Conservation (phyloP, 2,329 filamentous ascomycete species). For the Pseudogymnoascus sp. region DNA sequence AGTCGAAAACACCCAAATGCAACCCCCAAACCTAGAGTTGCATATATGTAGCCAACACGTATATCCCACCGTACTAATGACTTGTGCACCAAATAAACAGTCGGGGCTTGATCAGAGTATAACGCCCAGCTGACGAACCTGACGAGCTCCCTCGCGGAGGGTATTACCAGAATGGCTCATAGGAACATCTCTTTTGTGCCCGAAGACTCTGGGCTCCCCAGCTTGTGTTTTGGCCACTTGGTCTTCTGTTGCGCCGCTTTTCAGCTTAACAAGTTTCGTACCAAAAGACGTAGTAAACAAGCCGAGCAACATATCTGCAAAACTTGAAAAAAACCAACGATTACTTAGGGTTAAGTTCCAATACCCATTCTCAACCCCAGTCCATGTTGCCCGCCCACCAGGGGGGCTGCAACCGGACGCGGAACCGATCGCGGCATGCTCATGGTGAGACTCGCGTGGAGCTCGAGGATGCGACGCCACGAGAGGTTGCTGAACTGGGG, state of each 20-base stretch:
- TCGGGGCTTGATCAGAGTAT: conserved; percentile 57
- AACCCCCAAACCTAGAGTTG: conserved; percentile 2
- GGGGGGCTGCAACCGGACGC: conserved; percentile 33
- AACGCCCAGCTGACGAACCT: conserved; percentile 57
- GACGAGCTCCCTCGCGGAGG: conserved; percentile 71
- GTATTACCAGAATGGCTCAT: conserved; percentile 74
- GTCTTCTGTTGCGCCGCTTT: conserved; percentile 46
- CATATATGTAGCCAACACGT: conserved; percentile 8
- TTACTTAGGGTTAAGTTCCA: conserved; percentile 97
- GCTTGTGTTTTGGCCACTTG: conserved; percentile 42
- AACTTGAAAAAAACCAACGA: conserved; percentile 59
- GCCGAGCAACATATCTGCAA: conserved; percentile 69
- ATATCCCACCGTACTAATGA: conserved; percentile 27
- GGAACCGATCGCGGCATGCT: conserved; percentile 41
- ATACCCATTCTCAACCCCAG: conserved; percentile 47
- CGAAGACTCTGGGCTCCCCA: conserved; percentile 50
- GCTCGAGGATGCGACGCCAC: conserved; percentile 50
- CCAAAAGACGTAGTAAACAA: conserved; percentile 40
- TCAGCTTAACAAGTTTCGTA: conserved; percentile 27
- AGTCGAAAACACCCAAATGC: not conserved
- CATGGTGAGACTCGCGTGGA: conserved; percentile 48
- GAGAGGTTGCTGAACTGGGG: conserved; percentile 28
- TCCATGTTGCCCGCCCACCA: conserved; percentile 27
- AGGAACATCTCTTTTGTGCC: conserved; percentile 52
- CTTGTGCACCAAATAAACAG: conserved; percentile 43